Evolutionary conservation across 352 stramenopile species (phyloP).

Genomic region (Pythium oligandrum): DNA sequence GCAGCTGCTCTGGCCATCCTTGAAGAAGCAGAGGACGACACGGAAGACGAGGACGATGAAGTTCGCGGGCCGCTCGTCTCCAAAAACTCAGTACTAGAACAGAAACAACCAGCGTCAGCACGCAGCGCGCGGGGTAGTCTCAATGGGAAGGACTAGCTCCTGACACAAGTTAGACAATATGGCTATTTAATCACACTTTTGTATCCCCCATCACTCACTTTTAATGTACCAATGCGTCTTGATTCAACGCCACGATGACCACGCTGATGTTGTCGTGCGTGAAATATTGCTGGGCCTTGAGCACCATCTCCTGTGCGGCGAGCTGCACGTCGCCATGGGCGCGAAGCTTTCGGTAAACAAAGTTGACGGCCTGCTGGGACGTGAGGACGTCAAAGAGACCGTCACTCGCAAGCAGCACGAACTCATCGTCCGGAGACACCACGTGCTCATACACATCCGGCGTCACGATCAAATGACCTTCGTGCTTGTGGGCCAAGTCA

Average conservation of each 20-base stretch:
- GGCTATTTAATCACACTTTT: too few relatives aligned
- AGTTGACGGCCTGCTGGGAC: constrained; percentile 89
- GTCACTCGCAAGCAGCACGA: constrained; percentile 89
- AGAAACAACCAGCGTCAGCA: constrained; percentile 5
- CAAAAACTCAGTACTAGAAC: too few relatives aligned
- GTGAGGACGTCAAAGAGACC: constrained; percentile 90
- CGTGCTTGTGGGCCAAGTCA: constrained; percentile 85
- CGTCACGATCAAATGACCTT: constrained; percentile 81
- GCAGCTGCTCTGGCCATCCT: too few relatives aligned
- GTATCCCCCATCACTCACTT: too few relatives aligned
- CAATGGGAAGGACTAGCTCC: not conserved
- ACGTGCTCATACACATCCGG: constrained; percentile 74
- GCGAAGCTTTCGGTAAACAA: constrained; percentile 83
- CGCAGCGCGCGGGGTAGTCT: not conserved
- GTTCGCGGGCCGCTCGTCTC: too few relatives aligned
- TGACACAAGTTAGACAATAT: not conserved
- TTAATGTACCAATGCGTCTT: constrained; percentile 18
- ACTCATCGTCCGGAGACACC: constrained; percentile 72
- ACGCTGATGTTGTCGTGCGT: constrained; percentile 91
- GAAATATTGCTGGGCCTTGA: constrained; percentile 87
- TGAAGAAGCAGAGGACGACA: constrained; percentile 21
- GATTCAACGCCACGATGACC: constrained; percentile 84
- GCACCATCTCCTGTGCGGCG: constrained; percentile 80
- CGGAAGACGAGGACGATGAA: constrained; percentile 1
- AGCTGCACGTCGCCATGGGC: constrained; percentile 87